These are phyloP conservation scores for Sarcomyxa edulis DNA, from an alignment of 768 basidiomycete genomes.

Conservation along the genomic window DNA sequence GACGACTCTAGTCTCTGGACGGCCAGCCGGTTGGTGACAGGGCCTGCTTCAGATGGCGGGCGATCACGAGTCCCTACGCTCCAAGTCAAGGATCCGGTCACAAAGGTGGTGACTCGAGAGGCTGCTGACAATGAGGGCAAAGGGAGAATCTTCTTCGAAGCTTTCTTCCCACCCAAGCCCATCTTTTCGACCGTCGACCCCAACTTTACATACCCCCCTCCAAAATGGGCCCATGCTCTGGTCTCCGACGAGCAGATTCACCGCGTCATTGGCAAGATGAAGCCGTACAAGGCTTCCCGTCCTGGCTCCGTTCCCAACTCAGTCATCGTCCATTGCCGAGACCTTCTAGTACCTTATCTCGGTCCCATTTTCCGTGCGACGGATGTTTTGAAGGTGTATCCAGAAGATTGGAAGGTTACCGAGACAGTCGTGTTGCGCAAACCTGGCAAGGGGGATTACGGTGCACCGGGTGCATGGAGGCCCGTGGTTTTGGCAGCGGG, in stretches of 20 bases:
- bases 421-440: conserved; percentile 26
- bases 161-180: conserved; percentile 14
- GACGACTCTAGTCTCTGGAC: conserved; percentile 10
- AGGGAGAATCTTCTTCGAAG: not conserved
- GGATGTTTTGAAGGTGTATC: conserved; percentile 21
- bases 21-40: conserved; percentile 9
- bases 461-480: conserved; percentile 23
- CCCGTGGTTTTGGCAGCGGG: conserved; percentile 23
- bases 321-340: conserved; percentile 11
- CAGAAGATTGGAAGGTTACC: conserved; percentile 18
- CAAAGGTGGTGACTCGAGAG: not conserved
- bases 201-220: conserved; percentile 6
- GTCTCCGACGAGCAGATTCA: conserved; percentile 6
- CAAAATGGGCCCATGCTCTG: not conserved
- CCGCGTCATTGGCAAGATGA: conserved; percentile 11
- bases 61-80: conserved; percentile 11
- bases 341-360: conserved; percentile 11
- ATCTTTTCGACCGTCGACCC: conserved; percentile 1
- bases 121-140: conserved; percentile 5
- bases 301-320: conserved; percentile 16
- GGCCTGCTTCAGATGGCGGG: conserved; percentile 5
- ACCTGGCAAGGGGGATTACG: conserved; percentile 29
- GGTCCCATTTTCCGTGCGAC: conserved; percentile 18
- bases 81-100: not conserved
- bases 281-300: conserved; percentile 22